Conservation (phyloP, 2,329 filamentous ascomycete species). For the Sporothrix pseudoabietina region DNA sequence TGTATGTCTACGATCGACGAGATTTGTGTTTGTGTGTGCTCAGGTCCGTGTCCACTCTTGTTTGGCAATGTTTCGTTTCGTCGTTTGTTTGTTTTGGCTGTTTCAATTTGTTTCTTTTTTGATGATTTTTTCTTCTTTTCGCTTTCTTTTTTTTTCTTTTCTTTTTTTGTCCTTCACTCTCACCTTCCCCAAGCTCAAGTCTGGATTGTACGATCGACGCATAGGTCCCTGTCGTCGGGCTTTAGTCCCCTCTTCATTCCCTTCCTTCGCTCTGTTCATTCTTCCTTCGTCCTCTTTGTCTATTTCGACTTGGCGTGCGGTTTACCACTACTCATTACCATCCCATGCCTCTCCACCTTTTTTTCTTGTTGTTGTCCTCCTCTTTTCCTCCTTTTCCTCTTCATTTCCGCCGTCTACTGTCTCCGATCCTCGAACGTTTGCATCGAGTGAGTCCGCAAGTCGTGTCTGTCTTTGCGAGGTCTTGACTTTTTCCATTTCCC, state of each 20-base stretch:
- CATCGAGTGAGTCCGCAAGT: neutral
- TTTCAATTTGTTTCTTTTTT: neutral
- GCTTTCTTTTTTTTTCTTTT: neutral
- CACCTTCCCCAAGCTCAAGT: neutral
- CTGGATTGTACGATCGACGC: neutral
- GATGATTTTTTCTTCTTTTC: neutral
- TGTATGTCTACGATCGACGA: slow-evolving; percentile 2
- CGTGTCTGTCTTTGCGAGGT: neutral
- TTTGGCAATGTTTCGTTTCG: slow-evolving; percentile 2
- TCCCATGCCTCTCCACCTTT: neutral
- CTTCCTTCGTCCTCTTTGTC: neutral
- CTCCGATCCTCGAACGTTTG: neutral
- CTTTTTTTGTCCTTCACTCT: neutral
- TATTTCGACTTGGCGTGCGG: neutral
- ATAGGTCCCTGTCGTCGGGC: neutral
- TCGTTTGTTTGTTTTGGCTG: neutral
- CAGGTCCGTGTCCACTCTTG: neutral
- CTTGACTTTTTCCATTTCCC: neutral
- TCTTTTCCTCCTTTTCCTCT: neutral
- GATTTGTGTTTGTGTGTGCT: neutral
- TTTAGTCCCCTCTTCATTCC: neutral
- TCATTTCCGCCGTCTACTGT: neutral
- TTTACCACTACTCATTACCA: neutral
- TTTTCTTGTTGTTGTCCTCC: neutral
- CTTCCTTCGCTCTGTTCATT: neutral